These are phyloP conservation scores for Saitozyma sp. DNA, from an alignment of 768 basidiomycete species.

Conservation along the genomic window DNA sequence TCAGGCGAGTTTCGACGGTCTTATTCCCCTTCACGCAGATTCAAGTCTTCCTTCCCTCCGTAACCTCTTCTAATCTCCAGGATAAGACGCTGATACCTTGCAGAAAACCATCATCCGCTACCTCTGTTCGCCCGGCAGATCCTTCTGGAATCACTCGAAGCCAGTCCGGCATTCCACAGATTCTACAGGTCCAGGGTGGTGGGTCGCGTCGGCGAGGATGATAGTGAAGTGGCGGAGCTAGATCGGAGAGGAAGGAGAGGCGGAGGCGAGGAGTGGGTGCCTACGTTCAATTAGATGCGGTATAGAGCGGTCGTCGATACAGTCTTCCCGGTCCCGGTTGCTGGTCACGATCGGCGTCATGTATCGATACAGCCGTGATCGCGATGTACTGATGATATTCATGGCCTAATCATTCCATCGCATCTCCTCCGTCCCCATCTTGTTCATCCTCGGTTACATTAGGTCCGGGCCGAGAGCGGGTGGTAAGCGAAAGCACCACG, in stretches of 20 bases:
- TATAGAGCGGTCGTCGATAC: too few relatives aligned
- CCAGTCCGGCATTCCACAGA: constrained; percentile 30
- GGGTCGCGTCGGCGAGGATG: constrained; percentile 23
- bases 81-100: neutral
- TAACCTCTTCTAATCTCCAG: too few relatives aligned
- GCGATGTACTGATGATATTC: too few relatives aligned
- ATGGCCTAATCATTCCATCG: too few relatives aligned
- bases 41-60: neutral
- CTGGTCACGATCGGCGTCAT: too few relatives aligned
- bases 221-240: constrained; percentile 26
- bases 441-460: too few relatives aligned
- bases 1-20: constrained; percentile 24
- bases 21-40: neutral
- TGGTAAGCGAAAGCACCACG: too few relatives aligned
- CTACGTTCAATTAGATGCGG: constrained; percentile 16
- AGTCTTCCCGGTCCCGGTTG: too few relatives aligned
- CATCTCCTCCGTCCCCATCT: too few relatives aligned
- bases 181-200: constrained; percentile 31
- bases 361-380: too few relatives aligned
- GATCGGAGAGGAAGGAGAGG: constrained; percentile 26
- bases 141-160: constrained; percentile 30
- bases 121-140: constrained; percentile 39
- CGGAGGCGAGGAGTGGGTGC: constrained; percentile 36
- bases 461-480: too few relatives aligned
- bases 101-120: constrained; percentile 48